Conservation (phyloP, 2,329 filamentous ascomycete genomes). For the Paecilomyces sp. region DNA sequence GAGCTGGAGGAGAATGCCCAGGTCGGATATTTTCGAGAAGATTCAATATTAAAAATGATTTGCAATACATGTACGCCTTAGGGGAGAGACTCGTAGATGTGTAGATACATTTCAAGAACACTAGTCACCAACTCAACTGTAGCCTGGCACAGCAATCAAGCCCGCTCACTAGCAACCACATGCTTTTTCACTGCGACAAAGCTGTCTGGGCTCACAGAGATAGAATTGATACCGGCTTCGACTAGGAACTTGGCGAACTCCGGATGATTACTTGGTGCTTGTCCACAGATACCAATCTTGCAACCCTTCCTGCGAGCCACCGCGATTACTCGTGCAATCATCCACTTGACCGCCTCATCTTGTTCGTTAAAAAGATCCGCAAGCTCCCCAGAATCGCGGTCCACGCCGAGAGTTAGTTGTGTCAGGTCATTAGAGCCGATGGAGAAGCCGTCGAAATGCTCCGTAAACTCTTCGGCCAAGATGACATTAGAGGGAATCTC, state of each 20-base stretch:
- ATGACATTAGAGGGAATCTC: constrained; percentile 38
- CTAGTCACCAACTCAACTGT: background rate
- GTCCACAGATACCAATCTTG: constrained; percentile 35
- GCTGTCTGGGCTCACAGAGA: constrained; percentile 35
- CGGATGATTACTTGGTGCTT: constrained; percentile 35
- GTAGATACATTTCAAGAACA: background rate
- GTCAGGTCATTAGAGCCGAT: constrained; percentile 38
- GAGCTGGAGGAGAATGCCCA: background rate
- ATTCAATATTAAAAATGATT: background rate
- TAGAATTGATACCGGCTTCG: constrained; percentile 28
- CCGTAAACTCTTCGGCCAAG: constrained; percentile 25
- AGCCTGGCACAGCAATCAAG: background rate
- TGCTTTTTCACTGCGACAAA: constrained; percentile 28
- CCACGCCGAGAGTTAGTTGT: constrained; percentile 33
- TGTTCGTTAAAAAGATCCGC: constrained; percentile 33
- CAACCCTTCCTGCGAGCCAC: constrained; percentile 21
- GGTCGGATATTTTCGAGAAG: background rate
- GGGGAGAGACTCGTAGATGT: background rate
- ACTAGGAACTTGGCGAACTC: constrained; percentile 31
- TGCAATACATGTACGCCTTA: background rate
- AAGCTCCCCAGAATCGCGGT: constrained; percentile 31
- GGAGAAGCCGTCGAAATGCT: constrained; percentile 36
- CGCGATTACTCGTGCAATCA: constrained; percentile 27
- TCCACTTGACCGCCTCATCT: constrained; percentile 34
- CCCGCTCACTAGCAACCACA: constrained; percentile 1